Evolutionary conservation across 805 yeast species (phyloP).

Genomic region (Ogataea sp.): DNA sequence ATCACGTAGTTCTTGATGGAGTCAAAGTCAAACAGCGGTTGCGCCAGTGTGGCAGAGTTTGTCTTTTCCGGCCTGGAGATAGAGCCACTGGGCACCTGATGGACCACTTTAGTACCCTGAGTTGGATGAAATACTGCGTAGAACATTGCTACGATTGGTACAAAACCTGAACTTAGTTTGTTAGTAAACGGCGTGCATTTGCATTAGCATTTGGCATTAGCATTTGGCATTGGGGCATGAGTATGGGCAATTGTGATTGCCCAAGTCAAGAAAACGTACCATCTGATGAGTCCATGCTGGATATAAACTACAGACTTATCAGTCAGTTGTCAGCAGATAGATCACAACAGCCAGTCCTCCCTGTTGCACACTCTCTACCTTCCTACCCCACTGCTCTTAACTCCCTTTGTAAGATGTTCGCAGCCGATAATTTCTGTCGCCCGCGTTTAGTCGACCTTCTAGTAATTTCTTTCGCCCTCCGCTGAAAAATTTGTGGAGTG

Average conservation of each 20-base stretch:
- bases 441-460: too few species aligned
- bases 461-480: too few species aligned
- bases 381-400: too few species aligned
- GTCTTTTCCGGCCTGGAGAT: conserved; percentile 31
- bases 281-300: background rate
- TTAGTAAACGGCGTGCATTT: background rate
- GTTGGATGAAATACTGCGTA: conserved; percentile 93
- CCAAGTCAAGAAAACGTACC: too few species aligned
- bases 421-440: too few species aligned
- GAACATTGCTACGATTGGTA: conserved; percentile 82
- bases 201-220: background rate
- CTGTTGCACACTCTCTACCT: too few species aligned
- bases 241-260: too few species aligned
- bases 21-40: conserved; percentile 65
- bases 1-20: conserved; percentile 83
- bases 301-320: too few species aligned
- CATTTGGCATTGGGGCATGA: too few species aligned
- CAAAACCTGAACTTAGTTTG: conserved; percentile 45
- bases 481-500: too few species aligned
- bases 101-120: conserved; percentile 86
- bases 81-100: conserved; percentile 81
- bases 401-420: too few species aligned
- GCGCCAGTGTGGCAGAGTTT: conserved; percentile 28
- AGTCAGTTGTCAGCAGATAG: background rate
- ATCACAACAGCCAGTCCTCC: background rate